Conservation (phyloP, 129 eudicot genomes). For the Oenanthe sinensis region DNA sequence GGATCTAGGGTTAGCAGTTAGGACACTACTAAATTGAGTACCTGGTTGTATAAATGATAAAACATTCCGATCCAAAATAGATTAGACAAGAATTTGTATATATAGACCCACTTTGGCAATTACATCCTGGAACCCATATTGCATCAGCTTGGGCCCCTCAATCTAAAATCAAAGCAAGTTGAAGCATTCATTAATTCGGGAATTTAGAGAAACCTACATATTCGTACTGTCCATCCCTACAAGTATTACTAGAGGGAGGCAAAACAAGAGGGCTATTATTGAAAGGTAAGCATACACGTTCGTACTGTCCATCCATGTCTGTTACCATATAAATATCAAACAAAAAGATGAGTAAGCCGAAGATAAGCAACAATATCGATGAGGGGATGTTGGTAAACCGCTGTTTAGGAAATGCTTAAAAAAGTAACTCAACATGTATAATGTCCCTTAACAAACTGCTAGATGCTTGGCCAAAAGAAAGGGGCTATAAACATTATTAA, state of each 20-base stretch:
- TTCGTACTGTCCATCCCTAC: no score
- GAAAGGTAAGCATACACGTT: slow-evolving; percentile 55
- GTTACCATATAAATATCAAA: slow-evolving; percentile 13
- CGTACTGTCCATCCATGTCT: slow-evolving; percentile 63
- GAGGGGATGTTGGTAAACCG: background rate
- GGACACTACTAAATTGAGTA: slow-evolving; percentile 4
- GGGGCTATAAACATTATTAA: no score
- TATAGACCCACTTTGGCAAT: slow-evolving; percentile 49
- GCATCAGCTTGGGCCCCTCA: slow-evolving; percentile 51
- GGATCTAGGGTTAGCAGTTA: background rate
- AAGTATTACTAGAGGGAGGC: slow-evolving; percentile 56
- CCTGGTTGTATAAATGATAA: slow-evolving; percentile 60
- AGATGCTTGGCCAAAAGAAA: no score
- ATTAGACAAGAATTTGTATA: slow-evolving; percentile 44
- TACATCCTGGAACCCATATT: slow-evolving; percentile 46
- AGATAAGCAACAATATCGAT: background rate
- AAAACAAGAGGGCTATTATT: slow-evolving; percentile 47
- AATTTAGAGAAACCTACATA: background rate
- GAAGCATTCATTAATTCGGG: background rate
- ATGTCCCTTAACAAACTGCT: no score
- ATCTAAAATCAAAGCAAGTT: slow-evolving; percentile 20
- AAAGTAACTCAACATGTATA: background rate
- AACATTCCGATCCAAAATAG: slow-evolving; percentile 61
- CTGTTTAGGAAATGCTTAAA: background rate
- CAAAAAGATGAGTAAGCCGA: background rate